A percentile compares a stretch with the other conserved stretches of the same genome.
phyloP scores from a whole-genome alignment of 305 asterid species.

The Caryopteris hybrid region DNA sequence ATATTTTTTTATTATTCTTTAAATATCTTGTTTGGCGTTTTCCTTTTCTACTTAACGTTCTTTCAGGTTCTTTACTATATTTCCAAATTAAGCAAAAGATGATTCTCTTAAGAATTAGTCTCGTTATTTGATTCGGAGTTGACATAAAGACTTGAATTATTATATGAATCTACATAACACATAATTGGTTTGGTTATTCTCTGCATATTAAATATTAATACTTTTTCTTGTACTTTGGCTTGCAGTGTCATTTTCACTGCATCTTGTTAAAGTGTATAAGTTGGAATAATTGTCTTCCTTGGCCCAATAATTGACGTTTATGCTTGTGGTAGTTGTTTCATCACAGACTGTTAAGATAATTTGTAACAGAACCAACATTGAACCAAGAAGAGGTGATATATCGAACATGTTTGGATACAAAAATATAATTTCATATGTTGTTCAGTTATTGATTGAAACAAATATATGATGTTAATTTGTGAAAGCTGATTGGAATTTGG shows the following conservation, averaged over 20 bases:
- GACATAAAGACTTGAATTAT: neutral
- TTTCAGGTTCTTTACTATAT: neutral
- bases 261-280: neutral
- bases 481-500: neutral
- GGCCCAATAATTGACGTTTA: neutral
- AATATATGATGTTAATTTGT: too few relatives aligned
- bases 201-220: neutral
- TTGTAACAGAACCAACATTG: too few relatives aligned
- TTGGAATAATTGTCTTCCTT: neutral
- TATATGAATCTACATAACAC: neutral
- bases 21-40: neutral
- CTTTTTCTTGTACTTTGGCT: neutral
- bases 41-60: neutral
- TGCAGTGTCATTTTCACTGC: neutral
- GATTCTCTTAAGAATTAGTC: too few relatives aligned
- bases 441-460: too few relatives aligned
- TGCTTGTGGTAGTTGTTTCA: too few relatives aligned
- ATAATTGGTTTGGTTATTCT: neutral
- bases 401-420: neutral
- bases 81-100: too few relatives aligned
- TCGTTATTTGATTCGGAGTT: too few relatives aligned
- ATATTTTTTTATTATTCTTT: neutral
- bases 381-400: neutral
- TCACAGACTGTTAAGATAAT: neutral
- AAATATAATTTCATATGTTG: neutral